A percentile compares a stretch with the other conserved stretches of the same genome.
Evolutionary conservation across 1,284 basidiomycete species (phyloP).

Genomic region (Chalciporus piperatoides): DNA sequence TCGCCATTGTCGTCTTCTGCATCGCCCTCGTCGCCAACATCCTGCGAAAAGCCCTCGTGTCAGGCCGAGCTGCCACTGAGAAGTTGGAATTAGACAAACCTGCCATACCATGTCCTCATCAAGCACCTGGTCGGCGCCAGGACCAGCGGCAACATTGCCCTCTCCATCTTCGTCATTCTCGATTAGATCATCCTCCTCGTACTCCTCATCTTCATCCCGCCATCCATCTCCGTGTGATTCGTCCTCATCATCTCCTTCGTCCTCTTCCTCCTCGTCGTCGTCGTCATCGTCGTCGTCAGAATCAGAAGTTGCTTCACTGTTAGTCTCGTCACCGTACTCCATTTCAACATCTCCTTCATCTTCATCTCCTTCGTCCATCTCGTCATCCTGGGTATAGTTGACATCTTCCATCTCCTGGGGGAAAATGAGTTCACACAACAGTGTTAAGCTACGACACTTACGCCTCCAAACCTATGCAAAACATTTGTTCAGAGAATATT

Average conservation of each 20-base stretch:
- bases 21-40: slow-evolving; percentile 55
- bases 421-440: slow-evolving; percentile 4
- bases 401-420: slow-evolving; percentile 78
- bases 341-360: slow-evolving; percentile 84
- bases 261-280: slow-evolving; percentile 57
- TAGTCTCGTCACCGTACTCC: slow-evolving; percentile 79
- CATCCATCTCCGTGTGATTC: slow-evolving; percentile 64
- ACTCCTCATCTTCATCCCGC: slow-evolving; percentile 63
- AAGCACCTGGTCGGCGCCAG: slow-evolving; percentile 38
- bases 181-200: slow-evolving; percentile 53
- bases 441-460: slow-evolving; percentile 41
- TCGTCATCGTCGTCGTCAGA: slow-evolving; percentile 66
- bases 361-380: slow-evolving; percentile 78
- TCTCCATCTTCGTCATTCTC: slow-evolving; percentile 54
- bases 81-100: slow-evolving; percentile 41
- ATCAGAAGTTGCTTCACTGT: slow-evolving; percentile 73
- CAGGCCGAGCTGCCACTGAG: background rate
- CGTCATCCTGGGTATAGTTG: slow-evolving; percentile 66
- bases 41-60: slow-evolving; percentile 38
- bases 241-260: slow-evolving; percentile 56
- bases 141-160: slow-evolving; percentile 40
- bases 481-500: slow-evolving; percentile 1
- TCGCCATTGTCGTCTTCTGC: slow-evolving; percentile 47
- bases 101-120: slow-evolving; percentile 70
- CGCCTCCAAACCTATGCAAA: slow-evolving; percentile 65